Percentiles rank a stretch among this genome's conserved stretches.
Evolutionary conservation across 2,329 filamentous ascomycete species (phyloP).

Genomic region (Cadophora malorum): DNA sequence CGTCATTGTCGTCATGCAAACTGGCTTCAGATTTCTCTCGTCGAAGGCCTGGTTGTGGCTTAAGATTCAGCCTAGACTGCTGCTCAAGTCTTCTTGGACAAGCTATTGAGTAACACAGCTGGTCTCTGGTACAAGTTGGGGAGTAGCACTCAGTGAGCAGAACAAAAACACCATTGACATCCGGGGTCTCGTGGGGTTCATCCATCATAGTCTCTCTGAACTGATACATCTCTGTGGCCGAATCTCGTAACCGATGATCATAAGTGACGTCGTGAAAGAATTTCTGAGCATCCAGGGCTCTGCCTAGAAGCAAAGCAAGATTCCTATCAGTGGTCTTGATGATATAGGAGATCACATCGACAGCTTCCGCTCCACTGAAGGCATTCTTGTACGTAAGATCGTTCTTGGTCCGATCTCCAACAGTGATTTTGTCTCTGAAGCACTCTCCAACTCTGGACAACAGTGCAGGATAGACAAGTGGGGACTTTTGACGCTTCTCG

Average conservation of each 20-base stretch:
- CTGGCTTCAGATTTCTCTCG: constrained; percentile 72
- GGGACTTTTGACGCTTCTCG: constrained; percentile 59
- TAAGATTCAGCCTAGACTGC: constrained; percentile 91
- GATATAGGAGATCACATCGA: constrained; percentile 94
- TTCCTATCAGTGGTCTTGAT: constrained; percentile 98
- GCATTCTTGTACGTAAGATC: constrained; percentile 96
- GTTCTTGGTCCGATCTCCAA: constrained; percentile 93
- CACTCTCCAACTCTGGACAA: constrained; percentile 92
- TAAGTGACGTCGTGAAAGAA: constrained; percentile 99
- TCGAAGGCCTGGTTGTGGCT: constrained; percentile 82
- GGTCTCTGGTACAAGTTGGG: constrained; percentile 93
- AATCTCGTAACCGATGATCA: constrained; percentile 92
- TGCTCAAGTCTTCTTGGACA: constrained; percentile 94
- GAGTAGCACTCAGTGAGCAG: constrained; percentile 97
- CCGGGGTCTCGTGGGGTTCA: constrained; percentile 70
- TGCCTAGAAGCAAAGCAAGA: constrained; percentile 85
- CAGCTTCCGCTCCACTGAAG: constrained; percentile 93
- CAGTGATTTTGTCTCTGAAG: constrained; percentile 86
- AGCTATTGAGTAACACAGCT: constrained; percentile 96
- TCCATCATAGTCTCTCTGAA: constrained; percentile 94
- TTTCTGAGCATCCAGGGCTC: constrained; percentile 95
- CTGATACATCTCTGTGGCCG: constrained; percentile 93
- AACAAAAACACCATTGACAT: constrained; percentile 95
- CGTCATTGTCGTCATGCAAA: constrained; percentile 86
- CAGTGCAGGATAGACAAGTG: constrained; percentile 91